Evolutionary conservation across 345 rosid genomes (phyloP), one percentile per base, ranked within the genome.

Genomic region (Dipteronia dyeriana): DNA sequence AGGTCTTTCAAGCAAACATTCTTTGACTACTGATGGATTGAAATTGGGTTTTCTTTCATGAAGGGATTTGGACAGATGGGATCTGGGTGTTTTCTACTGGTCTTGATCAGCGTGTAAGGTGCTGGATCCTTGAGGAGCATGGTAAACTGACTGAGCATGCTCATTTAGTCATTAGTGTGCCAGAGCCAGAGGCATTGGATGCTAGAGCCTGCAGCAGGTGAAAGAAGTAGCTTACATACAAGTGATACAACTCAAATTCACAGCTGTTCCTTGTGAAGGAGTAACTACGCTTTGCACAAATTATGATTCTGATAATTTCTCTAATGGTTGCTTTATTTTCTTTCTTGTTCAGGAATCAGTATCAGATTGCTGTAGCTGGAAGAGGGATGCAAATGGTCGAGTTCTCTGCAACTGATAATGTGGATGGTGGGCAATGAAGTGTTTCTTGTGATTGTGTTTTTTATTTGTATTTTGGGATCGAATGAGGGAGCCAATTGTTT

Each of bases 21-120:
- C 64, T 53, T 3, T 56, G 16, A 43, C 38, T 34, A 38, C 31
- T 60, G 60, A 63, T 68, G 38, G 10, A 41, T 61, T 78, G 69
- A 81, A 73, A 65, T 75, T 79, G 54, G 66, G 69, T 62, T 75
- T 47, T 63, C 75, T 82, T 62, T 66, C 29, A 45, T 82, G 66
- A 81, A 96, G 99, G 98, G 29, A 84, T 94, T 82, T 94, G 99
- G 98, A 92, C 97, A 43, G 97, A 94, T 68, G 87, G 86, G 57
- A 85, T 69, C n/a, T 94, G 97, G 97, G 89, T 94, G 56, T 92
- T 96, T 76, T 94, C 97, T 3, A 86, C 97, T n/a, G 97, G 99
- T 73, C 98, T 96, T 82, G 99, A 96, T 88, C 98, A 94, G 84
- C 95, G 99, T 8, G 82, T 96, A 68, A 82, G 97, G 75, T 94